These are phyloP conservation scores for Globisporangium lucens DNA, from an alignment of 352 stramenopile species.

Conservation along the genomic window DNA sequence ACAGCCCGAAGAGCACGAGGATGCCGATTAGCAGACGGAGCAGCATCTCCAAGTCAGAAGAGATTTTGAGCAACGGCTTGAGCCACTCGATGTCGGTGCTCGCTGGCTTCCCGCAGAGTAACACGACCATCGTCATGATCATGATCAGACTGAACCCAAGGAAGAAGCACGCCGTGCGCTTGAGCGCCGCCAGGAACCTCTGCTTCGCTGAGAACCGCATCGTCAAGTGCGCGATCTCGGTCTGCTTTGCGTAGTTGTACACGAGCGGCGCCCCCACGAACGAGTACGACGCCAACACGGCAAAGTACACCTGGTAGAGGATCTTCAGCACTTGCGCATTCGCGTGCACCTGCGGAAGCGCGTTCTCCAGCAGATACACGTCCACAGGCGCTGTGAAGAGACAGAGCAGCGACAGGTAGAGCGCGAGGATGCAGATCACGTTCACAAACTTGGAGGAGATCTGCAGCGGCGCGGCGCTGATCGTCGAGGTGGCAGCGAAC, in stretches of 20 bases:
- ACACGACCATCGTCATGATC: constrained; percentile 59
- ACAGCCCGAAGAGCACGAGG: constrained; percentile 67
- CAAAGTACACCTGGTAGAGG: constrained; percentile 78
- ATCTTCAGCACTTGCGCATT: constrained; percentile 51
- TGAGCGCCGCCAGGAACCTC: constrained; percentile 55
- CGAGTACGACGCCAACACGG: constrained; percentile 51
- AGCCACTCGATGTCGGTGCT: constrained; percentile 81
- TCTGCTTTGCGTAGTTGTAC: constrained; percentile 83
- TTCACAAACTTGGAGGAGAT: constrained; percentile 73
- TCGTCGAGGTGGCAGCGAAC: constrained; percentile 51
- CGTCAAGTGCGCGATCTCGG: constrained; percentile 81
- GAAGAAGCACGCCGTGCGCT: constrained; percentile 76
- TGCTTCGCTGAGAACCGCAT: constrained; percentile 51
- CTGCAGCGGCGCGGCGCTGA: constrained; percentile 54
- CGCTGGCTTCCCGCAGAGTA: constrained; percentile 75
- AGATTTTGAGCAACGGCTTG: constrained; percentile 73
- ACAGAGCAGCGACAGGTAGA: constrained; percentile 71
- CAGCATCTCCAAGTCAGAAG: constrained; percentile 69
- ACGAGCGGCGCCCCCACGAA: constrained; percentile 72
- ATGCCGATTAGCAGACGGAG: constrained; percentile 71
- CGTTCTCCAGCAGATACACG: constrained; percentile 75
- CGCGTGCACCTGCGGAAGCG: constrained; percentile 50
- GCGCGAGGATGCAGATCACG: constrained; percentile 56
- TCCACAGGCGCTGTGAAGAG: constrained; percentile 80
- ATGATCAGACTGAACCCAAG: constrained; percentile 63